A percentile compares a stretch with the other conserved stretches of the same genome.
Evolutionary conservation across 1,284 basidiomycete genomes (phyloP).

Genomic region (Prillingera fragicola): DNA sequence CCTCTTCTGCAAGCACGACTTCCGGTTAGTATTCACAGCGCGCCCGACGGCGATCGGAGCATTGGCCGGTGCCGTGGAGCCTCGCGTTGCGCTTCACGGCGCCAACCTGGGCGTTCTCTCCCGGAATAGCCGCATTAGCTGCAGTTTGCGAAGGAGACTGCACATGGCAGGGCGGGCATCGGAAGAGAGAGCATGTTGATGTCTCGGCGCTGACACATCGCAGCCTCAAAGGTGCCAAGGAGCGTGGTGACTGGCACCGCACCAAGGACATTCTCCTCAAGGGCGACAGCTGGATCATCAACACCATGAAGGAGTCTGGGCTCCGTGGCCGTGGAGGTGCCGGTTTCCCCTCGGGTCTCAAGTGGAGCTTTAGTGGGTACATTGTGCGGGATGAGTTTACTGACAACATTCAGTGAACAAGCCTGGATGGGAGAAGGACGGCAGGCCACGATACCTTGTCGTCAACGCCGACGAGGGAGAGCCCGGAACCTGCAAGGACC

Average conservation of each 20-base stretch:
- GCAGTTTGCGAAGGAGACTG: too few relatives aligned
- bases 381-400: background rate
- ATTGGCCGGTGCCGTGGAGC: too few relatives aligned
- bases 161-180: too few relatives aligned
- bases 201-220: background rate
- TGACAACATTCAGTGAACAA: slow-evolving; percentile 60
- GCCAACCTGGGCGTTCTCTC: too few relatives aligned
- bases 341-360: slow-evolving; percentile 93
- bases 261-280: slow-evolving; percentile 94
- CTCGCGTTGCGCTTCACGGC: too few relatives aligned
- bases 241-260: slow-evolving; percentile 93
- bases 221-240: slow-evolving; percentile 72
- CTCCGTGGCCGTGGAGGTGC: slow-evolving; percentile 94
- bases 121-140: too few relatives aligned
- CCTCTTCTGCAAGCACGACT: slow-evolving; percentile 74
- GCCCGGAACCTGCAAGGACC: slow-evolving; percentile 98
- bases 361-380: slow-evolving; percentile 87
- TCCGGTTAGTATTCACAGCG: too few relatives aligned
- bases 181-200: too few relatives aligned
- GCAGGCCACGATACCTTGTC: slow-evolving; percentile 86
- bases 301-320: slow-evolving; percentile 92
- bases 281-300: slow-evolving; percentile 91
- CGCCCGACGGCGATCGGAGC: too few relatives aligned
- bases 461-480: slow-evolving; percentile 99
- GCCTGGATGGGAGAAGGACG: slow-evolving; percentile 94